phyloP scores from a whole-genome alignment of 179 eudicot genomes.

The Drosera spatulata region DNA sequence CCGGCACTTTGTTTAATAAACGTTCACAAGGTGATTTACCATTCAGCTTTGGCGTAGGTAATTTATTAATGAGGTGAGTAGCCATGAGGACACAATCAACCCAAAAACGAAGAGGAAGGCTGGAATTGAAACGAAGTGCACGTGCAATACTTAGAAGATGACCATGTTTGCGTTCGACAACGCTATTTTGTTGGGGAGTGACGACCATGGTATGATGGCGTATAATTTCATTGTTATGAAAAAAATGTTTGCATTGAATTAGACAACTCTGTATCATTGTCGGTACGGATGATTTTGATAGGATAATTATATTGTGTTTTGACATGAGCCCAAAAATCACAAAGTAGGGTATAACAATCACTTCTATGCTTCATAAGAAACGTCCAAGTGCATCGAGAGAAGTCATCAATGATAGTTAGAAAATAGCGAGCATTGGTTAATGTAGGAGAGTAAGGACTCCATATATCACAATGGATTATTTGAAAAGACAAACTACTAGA shows the following conservation, averaged over 20 bases:
- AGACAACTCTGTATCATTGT: slow-evolving; percentile 1
- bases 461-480: not conserved
- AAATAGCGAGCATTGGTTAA: not conserved
- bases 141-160: not conserved
- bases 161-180: not conserved
- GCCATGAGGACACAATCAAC: not conserved
- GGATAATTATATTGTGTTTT: not conserved
- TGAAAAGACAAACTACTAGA: too few species aligned
- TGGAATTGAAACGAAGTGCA: not conserved
- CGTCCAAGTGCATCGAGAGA: not conserved
- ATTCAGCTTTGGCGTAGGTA: not conserved
- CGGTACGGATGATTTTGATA: not conserved
- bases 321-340: not conserved
- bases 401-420: slow-evolving; percentile 3
- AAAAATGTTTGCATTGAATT: not conserved
- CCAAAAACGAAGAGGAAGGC: not conserved
- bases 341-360: not conserved
- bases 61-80: not conserved
- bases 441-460: not conserved
- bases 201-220: not conserved
- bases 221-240: not conserved
- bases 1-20: not conserved
- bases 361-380: not conserved
- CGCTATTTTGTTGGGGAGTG: not conserved
- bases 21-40: not conserved